These are phyloP conservation scores for Rosa persica DNA, from an alignment of 306 rosid species.

Conservation along the genomic window DNA sequence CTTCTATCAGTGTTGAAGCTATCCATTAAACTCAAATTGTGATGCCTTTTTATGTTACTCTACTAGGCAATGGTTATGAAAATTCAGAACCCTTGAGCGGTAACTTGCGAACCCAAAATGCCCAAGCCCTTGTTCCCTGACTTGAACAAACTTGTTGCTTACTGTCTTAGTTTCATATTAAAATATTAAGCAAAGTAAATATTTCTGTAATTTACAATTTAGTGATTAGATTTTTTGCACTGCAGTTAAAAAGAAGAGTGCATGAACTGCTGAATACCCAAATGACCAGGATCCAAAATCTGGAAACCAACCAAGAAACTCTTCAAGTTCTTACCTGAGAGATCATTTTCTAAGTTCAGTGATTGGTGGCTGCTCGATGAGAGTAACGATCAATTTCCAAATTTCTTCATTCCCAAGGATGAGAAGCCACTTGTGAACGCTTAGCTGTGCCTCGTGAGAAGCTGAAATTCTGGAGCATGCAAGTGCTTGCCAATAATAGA, in stretches of 20 bases:
- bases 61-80: background rate
- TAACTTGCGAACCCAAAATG: background rate
- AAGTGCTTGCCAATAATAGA: background rate
- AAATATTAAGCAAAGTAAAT: background rate
- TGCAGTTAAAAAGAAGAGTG: constrained; percentile 72
- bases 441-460: background rate
- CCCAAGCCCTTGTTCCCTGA: background rate
- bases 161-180: background rate
- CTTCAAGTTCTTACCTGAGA: constrained; percentile 9
- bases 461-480: background rate
- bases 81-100: background rate
- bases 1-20: background rate
- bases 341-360: background rate
- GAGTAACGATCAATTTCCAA: background rate
- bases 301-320: constrained; percentile 23
- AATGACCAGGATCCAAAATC: constrained; percentile 52
- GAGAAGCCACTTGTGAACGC: background rate
- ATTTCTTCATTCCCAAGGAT: background rate
- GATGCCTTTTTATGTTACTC: background rate
- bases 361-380: background rate
- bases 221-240: constrained; percentile 9
- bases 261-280: constrained; percentile 69
- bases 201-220: constrained; percentile 4
- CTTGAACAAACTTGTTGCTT: constrained; percentile 3
- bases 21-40: background rate